phyloP scores from a whole-genome alignment of 2,329 filamentous ascomycete genomes.

The Paecilomyces variotii region DNA sequence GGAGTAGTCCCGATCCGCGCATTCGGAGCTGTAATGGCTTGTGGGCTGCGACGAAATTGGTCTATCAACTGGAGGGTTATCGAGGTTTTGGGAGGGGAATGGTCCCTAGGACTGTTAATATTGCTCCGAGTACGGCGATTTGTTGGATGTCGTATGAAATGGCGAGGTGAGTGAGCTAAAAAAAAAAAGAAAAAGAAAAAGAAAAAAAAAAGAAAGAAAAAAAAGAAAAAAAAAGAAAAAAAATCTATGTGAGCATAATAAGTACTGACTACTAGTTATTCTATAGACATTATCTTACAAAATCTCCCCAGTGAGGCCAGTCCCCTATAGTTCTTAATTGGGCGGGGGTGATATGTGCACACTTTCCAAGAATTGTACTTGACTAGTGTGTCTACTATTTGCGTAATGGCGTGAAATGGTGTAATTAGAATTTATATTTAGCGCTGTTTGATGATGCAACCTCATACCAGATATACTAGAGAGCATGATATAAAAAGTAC shows the following conservation, averaged over 20 bases:
- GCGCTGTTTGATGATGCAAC: not conserved
- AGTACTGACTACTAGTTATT: not conserved
- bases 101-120: not conserved
- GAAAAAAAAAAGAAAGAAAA: too few species aligned
- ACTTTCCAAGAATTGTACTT: not conserved
- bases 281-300: not conserved
- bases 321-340: not conserved
- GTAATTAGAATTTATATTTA: not conserved
- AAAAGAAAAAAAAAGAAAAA: too few species aligned
- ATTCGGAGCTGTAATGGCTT: not conserved
- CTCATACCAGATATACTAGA: too few species aligned
- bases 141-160: not conserved
- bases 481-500: too few species aligned
- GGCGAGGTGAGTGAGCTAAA: not conserved
- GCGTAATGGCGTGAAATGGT: not conserved
- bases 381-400: not conserved
- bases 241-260: too few species aligned
- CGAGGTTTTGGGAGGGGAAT: not conserved
- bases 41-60: not conserved
- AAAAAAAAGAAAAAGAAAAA: too few species aligned
- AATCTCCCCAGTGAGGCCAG: not conserved
- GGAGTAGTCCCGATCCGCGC: not conserved
- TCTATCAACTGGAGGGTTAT: not conserved
- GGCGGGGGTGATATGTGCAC: not conserved
- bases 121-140: not conserved